These are phyloP conservation scores for Eutypella sp. DNA, from an alignment of 2,329 filamentous ascomycete genomes.

Conservation along the genomic window DNA sequence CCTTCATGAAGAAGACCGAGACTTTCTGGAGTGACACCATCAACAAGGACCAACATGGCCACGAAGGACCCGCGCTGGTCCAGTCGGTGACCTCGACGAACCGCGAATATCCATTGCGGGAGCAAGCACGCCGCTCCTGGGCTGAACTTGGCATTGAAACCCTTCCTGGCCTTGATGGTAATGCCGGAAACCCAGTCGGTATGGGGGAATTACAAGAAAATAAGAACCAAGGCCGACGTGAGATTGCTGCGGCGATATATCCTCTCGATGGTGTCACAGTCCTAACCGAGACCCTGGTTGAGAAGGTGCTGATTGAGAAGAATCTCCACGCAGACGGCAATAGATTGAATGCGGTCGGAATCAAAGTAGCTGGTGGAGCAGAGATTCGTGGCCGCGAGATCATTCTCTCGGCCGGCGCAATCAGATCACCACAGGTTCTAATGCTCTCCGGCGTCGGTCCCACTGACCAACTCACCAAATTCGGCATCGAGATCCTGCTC, in stretches of 20 bases:
- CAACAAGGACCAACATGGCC: slow-evolving; percentile 18
- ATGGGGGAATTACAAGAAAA: slow-evolving; percentile 17
- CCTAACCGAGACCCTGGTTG: slow-evolving; percentile 11
- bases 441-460: slow-evolving; percentile 27
- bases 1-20: slow-evolving; percentile 33
- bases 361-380: slow-evolving; percentile 11
- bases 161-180: slow-evolving; percentile 10
- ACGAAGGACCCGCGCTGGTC: slow-evolving; percentile 18
- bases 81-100: slow-evolving; percentile 17
- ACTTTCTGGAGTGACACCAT: slow-evolving; percentile 12
- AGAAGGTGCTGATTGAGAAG: slow-evolving; percentile 7
- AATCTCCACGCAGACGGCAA: neutral
- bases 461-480: slow-evolving; percentile 19
- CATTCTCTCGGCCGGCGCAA: slow-evolving; percentile 22
- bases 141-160: slow-evolving; percentile 20
- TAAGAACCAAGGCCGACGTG: slow-evolving; percentile 7
- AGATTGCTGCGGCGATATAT: slow-evolving; percentile 10
- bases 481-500: slow-evolving; percentile 26
- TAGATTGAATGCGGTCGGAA: slow-evolving; percentile 2
- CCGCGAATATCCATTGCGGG: slow-evolving; percentile 28
- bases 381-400: slow-evolving; percentile 21
- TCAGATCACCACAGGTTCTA: slow-evolving; percentile 23
- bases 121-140: slow-evolving; percentile 26
- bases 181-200: slow-evolving; percentile 17
- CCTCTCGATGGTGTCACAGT: slow-evolving; percentile 4